Evolutionary conservation across 371 early-diverging fungal species (phyloP).

Genomic region (Funneliformis caledonium): DNA sequence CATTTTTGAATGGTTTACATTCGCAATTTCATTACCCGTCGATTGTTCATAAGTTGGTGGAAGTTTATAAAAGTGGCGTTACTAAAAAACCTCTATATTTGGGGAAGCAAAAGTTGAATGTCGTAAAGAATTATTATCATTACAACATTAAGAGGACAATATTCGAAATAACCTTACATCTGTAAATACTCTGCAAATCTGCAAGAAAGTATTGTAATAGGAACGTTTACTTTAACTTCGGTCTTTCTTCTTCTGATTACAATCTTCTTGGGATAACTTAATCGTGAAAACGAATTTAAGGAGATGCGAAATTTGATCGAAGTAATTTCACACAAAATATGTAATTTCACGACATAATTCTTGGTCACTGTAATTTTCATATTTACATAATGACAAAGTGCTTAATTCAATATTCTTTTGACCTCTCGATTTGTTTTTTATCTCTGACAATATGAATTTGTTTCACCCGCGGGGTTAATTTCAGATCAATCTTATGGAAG

Average conservation of each 20-base stretch:
- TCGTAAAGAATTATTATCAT: background rate
- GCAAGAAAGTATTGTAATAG: constrained; percentile 21
- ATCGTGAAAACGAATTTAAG: constrained; percentile 20
- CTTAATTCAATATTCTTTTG: background rate
- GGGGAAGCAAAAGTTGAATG: background rate
- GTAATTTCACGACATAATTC: background rate
- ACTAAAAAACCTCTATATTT: background rate
- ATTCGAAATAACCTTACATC: no score
- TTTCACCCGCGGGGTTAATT: background rate
- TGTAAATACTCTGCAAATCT: constrained; percentile 2
- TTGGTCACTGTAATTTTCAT: background rate
- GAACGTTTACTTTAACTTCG: constrained; percentile 18
- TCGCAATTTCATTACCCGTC: background rate
- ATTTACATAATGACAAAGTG: background rate
- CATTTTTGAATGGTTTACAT: background rate
- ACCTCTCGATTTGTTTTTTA: background rate
- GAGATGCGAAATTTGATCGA: constrained; percentile 10
- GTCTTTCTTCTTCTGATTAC: background rate
- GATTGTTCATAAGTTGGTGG: background rate
- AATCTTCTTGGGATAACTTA: background rate
- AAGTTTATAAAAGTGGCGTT: background rate
- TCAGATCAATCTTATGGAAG: constrained; percentile 18
- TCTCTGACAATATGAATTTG: background rate
- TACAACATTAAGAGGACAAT: background rate
- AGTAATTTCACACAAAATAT: background rate